Evolutionary conservation across 2,329 filamentous ascomycete species (phyloP), one percentile per base, ranked within the genome.

Genomic region (Zymoseptoria brevis): DNA sequence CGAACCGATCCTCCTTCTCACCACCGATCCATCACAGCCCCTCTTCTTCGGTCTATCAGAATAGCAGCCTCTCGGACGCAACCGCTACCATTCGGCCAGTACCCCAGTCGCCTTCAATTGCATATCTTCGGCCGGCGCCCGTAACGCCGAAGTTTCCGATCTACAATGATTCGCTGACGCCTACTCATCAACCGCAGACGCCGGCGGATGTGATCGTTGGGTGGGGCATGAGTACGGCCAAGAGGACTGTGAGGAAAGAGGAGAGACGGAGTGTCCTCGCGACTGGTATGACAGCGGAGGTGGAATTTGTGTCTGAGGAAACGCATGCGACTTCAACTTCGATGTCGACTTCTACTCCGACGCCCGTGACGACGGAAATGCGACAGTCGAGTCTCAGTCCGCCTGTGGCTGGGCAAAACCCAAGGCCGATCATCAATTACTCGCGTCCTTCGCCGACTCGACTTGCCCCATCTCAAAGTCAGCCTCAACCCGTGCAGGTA

Each of bases 171-270:
- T 54, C 59, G 9, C 50, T 61, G 11, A 64, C 71, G 3, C 56
- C 67, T 8, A 49, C 55, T 5, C 60, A 60, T 3, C 72, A 74
- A 55, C 72, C 72, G 4, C 71, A 71, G 50, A 74, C 71, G 1
- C 71, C 72, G 13, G 70, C 71, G n/a, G 71, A 74, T 55, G 30
- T 72, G 8, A 52, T 50, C 16, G 35, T 45, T 16, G 35, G 35
- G 6, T 45, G 35, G 35, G 35, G 35, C 13, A 45, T 16, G 35
- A 45, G 35, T 45, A 45, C 35, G 4, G 35, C 35, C 0, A 45
- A 45, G 13, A 16, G 13, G 13, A 45, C 35, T 45, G 35, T 45
- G 35, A 45, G 35, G 35, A 1, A n/a, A 45, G 35, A 45, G 16
- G 35, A 45, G 4, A n/a, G 35, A 7, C 13, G 4, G 16, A 45